These are phyloP conservation scores for Cercophora samala DNA, from an alignment of 495 filamentous ascomycete species.

Conservation along the genomic window DNA sequence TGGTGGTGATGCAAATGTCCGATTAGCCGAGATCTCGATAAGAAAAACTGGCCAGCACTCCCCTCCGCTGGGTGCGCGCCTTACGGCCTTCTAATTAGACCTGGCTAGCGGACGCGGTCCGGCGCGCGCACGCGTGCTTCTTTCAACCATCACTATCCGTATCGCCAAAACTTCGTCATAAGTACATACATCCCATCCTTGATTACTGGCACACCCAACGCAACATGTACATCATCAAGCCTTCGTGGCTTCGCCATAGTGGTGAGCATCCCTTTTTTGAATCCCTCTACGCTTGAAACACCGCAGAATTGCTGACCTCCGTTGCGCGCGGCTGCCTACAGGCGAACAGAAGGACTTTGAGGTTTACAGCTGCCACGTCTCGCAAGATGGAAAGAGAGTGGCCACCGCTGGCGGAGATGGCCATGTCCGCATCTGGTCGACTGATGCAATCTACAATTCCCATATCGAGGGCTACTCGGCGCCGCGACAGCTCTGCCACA, in stretches of 20 bases:
- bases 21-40: neutral
- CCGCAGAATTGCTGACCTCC: neutral
- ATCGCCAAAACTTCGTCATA: conserved; percentile 26
- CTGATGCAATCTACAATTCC: conserved; percentile 82
- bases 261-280: conserved; percentile 48
- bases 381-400: conserved; percentile 84
- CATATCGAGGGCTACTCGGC: conserved; percentile 64
- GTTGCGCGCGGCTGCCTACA: conserved; percentile 30
- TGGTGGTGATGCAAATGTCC: neutral
- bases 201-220: conserved; percentile 14
- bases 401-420: conserved; percentile 97
- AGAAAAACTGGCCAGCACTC: neutral
- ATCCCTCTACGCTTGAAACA: neutral
- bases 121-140: neutral
- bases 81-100: neutral
- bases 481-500: conserved; percentile 90
- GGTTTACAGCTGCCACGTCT: conserved; percentile 95
- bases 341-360: conserved; percentile 97
- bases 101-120: neutral
- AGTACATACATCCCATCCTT: conserved; percentile 21
- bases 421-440: conserved; percentile 96
- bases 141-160: neutral
- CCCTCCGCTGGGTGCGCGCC: neutral
- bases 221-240: conserved; percentile 84
- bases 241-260: conserved; percentile 88